Base-by-base conservation (phyloP, 2,329 filamentous ascomycete species). In the Neoarthrinium moseri region DNA sequence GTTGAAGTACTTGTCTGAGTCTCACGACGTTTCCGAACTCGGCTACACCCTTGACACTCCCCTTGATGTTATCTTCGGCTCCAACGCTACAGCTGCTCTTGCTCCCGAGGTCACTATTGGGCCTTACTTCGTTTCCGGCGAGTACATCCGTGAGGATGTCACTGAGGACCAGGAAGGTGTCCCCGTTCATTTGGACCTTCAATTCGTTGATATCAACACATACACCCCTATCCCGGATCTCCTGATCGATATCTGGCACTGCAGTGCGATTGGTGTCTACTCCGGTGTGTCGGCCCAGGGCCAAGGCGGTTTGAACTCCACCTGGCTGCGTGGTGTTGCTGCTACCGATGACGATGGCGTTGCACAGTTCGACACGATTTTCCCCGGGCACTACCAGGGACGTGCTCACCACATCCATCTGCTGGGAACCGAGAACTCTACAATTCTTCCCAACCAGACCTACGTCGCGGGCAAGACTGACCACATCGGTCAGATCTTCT, bases 401-500 rank as follows among this genome's bases (percentile, higher is more conserved):
- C 5, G 61, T 66, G n/a, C 59, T 66, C 2, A 63, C 12, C 71
- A 75, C 54, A 68, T 69, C 18, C 71, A 74, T 55, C 35, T 73
- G 18, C 49, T 65, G 21, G 52, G 48, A 35, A 58, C 56, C 4
- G 37, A 51, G 33, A 51, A 52, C 33, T 56, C 60, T 6, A 60
- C 59, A 5, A 54, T 71, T 7, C 66, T 73, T 29, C 51, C 65
- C 24, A 80, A 81, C 63, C 67, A 69, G 51, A 80, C 76, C 40
- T 56, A 57, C 36, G 56, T 65, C n/a, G 71, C 70, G 48, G 72
- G 76, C 23, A 67, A 65, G 35, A 67, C 77, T 32, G 73, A 75
- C 4, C 78, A 83, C 62, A 73, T 82, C 35, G 79, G 79, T n/a
- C 79, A 84, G 58, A 61, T 83, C 45, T 83, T 80, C 70, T 78